Conservation (phyloP, 2,329 filamentous ascomycete genomes). For the Trichoderma breve region DNA sequence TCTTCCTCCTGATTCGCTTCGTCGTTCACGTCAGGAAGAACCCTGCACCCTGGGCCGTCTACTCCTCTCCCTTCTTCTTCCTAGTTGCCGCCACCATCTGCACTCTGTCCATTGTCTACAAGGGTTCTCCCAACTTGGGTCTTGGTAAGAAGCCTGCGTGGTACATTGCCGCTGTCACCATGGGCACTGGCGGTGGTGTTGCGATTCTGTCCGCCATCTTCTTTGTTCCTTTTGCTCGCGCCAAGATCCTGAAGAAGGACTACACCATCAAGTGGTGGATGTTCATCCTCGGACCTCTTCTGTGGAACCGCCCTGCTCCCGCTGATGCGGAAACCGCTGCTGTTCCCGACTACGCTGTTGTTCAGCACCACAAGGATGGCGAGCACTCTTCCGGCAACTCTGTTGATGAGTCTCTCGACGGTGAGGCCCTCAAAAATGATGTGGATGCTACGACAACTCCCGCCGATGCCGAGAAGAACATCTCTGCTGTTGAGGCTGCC, state of each 20-base stretch:
- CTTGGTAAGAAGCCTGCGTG: slow-evolving; percentile 64
- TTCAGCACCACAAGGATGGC: slow-evolving; percentile 59
- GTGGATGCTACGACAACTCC: slow-evolving; percentile 14
- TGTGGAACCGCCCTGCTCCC: slow-evolving; percentile 58
- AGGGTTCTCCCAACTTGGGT: slow-evolving; percentile 68
- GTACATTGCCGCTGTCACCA: slow-evolving; percentile 65
- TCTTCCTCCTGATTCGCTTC: slow-evolving; percentile 66
- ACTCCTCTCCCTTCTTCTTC: slow-evolving; percentile 73
- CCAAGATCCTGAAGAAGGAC: slow-evolving; percentile 68
- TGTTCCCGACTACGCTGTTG: slow-evolving; percentile 74
- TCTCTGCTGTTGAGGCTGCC: slow-evolving; percentile 46
- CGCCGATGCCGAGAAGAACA: slow-evolving; percentile 43
- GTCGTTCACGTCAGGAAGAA: slow-evolving; percentile 70
- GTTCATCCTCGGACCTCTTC: slow-evolving; percentile 60
- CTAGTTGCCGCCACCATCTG: slow-evolving; percentile 71
- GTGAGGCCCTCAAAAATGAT: slow-evolving; percentile 28
- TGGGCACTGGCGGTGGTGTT: slow-evolving; percentile 63
- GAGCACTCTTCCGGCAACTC: slow-evolving; percentile 32
- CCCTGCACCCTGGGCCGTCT: slow-evolving; percentile 70
- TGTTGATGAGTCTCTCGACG: slow-evolving; percentile 27
- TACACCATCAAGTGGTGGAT: slow-evolving; percentile 62
- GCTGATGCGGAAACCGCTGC: slow-evolving; percentile 51
- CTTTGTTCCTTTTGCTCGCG: slow-evolving; percentile 70
- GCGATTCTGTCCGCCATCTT: slow-evolving; percentile 61
- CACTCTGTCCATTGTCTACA: slow-evolving; percentile 76